These are phyloP conservation scores for Metarhizium brunneum DNA, from an alignment of 2,329 filamentous ascomycete species.

Conservation along the genomic window DNA sequence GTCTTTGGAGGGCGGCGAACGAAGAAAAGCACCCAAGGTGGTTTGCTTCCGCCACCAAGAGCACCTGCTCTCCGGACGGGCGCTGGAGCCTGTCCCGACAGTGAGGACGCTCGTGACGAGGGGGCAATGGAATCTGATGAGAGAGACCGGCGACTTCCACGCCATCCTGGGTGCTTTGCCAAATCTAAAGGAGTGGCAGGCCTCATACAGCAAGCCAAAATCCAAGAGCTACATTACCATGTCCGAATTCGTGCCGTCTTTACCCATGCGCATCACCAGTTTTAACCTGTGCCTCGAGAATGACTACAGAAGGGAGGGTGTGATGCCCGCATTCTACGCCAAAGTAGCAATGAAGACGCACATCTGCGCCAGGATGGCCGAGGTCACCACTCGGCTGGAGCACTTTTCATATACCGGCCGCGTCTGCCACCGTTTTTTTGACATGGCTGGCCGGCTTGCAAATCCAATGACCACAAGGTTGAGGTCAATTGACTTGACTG, in stretches of 20 bases:
- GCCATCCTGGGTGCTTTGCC: slow-evolving; percentile 54
- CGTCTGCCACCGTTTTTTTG: slow-evolving; percentile 61
- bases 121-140: slow-evolving; percentile 70
- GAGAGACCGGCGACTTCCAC: slow-evolving; percentile 52
- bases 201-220: slow-evolving; percentile 62
- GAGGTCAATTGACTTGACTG: slow-evolving; percentile 59
- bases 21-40: slow-evolving; percentile 65
- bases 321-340: slow-evolving; percentile 49
- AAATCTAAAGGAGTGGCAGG: slow-evolving; percentile 53
- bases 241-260: slow-evolving; percentile 48
- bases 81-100: slow-evolving; percentile 28
- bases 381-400: slow-evolving; percentile 51
- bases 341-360: slow-evolving; percentile 52
- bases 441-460: slow-evolving; percentile 40
- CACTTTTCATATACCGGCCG: slow-evolving; percentile 65
- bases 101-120: slow-evolving; percentile 62
- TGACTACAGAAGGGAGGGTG: slow-evolving; percentile 57
- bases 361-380: slow-evolving; percentile 56
- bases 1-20: slow-evolving; percentile 68
- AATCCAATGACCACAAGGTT: slow-evolving; percentile 42
- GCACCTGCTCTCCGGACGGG: slow-evolving; percentile 11
- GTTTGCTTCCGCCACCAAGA: slow-evolving; percentile 18
- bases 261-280: slow-evolving; percentile 50
- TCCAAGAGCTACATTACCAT: slow-evolving; percentile 65
- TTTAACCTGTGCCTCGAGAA: slow-evolving; percentile 62